Base-by-base conservation (phyloP, 2,329 filamentous ascomycete genomes). In the Monascus ruber region DNA sequence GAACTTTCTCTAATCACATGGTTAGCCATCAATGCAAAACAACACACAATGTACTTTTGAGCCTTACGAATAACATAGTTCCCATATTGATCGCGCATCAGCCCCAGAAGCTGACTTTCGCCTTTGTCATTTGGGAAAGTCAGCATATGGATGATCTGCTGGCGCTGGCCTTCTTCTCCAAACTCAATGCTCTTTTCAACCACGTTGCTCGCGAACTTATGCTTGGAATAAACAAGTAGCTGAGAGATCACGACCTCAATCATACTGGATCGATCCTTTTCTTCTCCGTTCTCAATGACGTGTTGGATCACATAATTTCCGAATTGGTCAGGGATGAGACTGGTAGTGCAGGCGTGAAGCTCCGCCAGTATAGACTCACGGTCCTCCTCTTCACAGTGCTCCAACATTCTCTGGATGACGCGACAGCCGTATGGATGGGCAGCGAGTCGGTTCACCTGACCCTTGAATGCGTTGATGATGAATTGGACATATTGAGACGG, bases 301-400 rank as follows among this genome's bases (percentile, higher is more conserved):
- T 96, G 86, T 59, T 96, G 91, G 3, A 84, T 83, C 11, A 98
- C 91, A 56, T 98, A 98, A 64, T 98, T 98, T 43, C 91, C 91
- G 55, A 83, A 98, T 47, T 88, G 81, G 54, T 96, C 85, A 1
- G 79, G 77, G 47, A 95, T 84, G 42, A 96, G 75, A 40, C 72
- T 75, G 27, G 75, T 61, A 6, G 84, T 79, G 48, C 80, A 82
- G 6, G 72, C 70, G 54, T 91, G 83, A 24, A 98, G 72, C 64
- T 96, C 89, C 1, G 72, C 66, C 54, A 95, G 74, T 37, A 96
- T 81, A 27, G 72, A 73, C 35, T 72, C 68, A 60, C 80, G 83
- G 52, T 91, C 83, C 1, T 72, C 68, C 32, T 82, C 76, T 10
- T 81, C 78, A 38, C 85, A 87, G 54, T 85, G 71, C 60, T 96